Conservation (phyloP, 441 rosid genomes). For the Brassica hybrid region DNA sequence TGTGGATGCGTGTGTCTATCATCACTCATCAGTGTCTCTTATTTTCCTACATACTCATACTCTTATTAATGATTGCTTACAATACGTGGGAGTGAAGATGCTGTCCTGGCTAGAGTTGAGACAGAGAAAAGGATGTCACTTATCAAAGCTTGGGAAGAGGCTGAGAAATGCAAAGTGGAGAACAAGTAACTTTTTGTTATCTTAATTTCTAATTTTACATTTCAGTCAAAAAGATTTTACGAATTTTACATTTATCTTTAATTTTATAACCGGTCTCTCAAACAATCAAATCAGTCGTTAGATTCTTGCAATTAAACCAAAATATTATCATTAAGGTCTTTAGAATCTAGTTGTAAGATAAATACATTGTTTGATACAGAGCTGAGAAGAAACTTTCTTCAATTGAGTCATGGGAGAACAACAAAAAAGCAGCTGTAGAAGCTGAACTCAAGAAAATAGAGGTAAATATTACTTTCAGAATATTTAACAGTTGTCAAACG, state of each 20-base stretch:
- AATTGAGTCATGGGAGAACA: constrained; percentile 84
- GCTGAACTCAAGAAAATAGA: constrained; percentile 79
- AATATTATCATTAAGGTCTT: neutral
- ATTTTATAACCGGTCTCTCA: neutral
- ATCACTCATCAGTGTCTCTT: neutral
- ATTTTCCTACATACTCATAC: neutral
- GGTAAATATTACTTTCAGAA: constrained; percentile 43
- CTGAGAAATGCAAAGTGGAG: constrained; percentile 88
- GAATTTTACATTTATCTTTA: neutral
- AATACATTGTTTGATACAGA: constrained; percentile 47
- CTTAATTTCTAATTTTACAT: neutral
- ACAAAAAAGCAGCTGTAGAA: constrained; percentile 73
- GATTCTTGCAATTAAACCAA: neutral
- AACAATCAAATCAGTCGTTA: neutral
- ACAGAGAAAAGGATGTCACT: constrained; percentile 82
- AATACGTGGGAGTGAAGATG: constrained; percentile 54
- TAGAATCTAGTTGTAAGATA: neutral
- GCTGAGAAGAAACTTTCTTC: constrained; percentile 83
- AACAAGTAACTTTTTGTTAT: constrained; percentile 57
- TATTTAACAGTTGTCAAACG: neutral
- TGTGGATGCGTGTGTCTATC: neutral
- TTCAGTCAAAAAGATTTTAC: neutral
- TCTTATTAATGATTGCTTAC: constrained; percentile 1
- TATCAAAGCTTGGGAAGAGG: constrained; percentile 94
- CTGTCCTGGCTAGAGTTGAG: constrained; percentile 82